Conservation (phyloP, 129 eudicot genomes). For the Solidago caesia region DNA sequence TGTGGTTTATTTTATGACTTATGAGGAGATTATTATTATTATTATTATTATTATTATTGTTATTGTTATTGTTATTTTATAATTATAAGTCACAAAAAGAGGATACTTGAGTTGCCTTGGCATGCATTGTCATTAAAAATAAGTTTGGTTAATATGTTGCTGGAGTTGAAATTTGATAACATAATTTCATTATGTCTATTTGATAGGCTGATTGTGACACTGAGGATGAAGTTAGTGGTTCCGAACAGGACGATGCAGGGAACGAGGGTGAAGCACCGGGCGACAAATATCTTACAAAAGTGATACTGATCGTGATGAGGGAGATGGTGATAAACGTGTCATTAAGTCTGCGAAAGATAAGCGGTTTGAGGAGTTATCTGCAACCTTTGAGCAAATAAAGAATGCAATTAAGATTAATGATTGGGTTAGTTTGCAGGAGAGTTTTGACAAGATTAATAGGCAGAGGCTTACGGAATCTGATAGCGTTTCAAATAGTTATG, state of each 20-base stretch:
- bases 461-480: constrained; percentile 63
- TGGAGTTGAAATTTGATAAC: no score
- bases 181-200: background rate
- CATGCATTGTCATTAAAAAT: no score
- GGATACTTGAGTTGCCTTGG: no score
- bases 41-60: no score
- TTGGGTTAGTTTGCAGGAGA: constrained; percentile 77
- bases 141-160: no score
- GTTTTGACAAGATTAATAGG: constrained; percentile 72
- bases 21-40: no score
- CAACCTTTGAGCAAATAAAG: constrained; percentile 78
- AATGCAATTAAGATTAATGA: constrained; percentile 88
- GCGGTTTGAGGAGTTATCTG: constrained; percentile 66
- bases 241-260: constrained; percentile 38
- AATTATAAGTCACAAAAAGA: no score
- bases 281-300: constrained; percentile 35
- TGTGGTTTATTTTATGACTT: no score
- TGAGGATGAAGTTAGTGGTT: constrained; percentile 65
- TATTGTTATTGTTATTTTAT: no score
- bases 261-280: constrained; percentile 22
- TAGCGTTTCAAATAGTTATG: constrained; percentile 51
- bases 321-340: constrained; percentile 51
- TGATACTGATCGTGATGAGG: constrained; percentile 60
- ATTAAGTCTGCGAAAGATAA: constrained; percentile 69
- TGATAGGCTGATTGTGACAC: constrained; percentile 55